phyloP scores from a whole-genome alignment of 2,329 filamentous ascomycete genomes.

The Xylaria sp. region DNA sequence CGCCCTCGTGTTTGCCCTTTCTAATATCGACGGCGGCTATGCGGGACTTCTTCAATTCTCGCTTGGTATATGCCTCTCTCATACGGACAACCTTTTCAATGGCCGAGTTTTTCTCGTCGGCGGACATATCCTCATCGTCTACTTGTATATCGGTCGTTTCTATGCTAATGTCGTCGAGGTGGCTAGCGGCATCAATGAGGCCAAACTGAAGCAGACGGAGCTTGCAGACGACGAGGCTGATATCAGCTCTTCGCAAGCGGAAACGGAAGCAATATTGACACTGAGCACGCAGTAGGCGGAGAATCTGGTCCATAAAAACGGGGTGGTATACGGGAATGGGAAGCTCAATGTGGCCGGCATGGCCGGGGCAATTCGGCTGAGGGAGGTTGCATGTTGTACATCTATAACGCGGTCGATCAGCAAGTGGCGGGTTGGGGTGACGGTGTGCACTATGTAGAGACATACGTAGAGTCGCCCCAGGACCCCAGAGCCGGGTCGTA shows the following conservation, averaged over 20 bases:
- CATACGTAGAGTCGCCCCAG: constrained; percentile 83
- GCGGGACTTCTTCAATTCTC: constrained; percentile 67
- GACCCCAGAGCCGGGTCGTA: constrained; percentile 92
- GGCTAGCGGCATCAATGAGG: constrained; percentile 64
- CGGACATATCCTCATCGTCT: constrained; percentile 57
- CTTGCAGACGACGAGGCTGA: constrained; percentile 83
- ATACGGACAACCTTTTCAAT: constrained; percentile 60
- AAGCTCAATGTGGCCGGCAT: constrained; percentile 93
- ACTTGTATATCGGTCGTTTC: constrained; percentile 45
- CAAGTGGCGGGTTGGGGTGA: neutral
- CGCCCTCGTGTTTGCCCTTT: constrained; percentile 80
- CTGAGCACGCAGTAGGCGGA: constrained; percentile 82
- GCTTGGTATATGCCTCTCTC: constrained; percentile 72
- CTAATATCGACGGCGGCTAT: constrained; percentile 54
- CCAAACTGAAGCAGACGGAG: constrained; percentile 85
- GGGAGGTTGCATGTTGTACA: constrained; percentile 92
- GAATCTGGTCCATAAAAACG: constrained; percentile 92
- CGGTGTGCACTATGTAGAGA: neutral
- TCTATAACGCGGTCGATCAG: constrained; percentile 50
- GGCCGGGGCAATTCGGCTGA: constrained; percentile 83
- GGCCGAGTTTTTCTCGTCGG: constrained; percentile 61
- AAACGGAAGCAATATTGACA: constrained; percentile 92
- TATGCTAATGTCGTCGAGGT: constrained; percentile 48
- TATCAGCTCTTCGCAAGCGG: constrained; percentile 74
- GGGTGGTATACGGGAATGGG: constrained; percentile 94